A percentile compares a stretch with the other conserved stretches of the same genome.
Conservation (phyloP, 2,329 filamentous ascomycete species). For the Amauroascus verrucosus region DNA sequence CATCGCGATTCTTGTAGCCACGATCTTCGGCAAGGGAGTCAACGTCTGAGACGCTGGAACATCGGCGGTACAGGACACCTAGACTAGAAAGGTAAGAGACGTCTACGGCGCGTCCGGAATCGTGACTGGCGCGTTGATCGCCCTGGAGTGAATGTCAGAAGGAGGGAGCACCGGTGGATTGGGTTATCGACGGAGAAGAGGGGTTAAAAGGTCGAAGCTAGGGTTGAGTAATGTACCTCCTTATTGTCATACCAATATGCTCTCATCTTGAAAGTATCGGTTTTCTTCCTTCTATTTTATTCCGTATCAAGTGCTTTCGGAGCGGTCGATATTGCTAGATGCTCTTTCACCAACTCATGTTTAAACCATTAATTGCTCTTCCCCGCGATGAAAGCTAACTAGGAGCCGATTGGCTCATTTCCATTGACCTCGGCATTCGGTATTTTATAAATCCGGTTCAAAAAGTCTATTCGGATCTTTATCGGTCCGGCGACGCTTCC, state of each 20-base stretch:
- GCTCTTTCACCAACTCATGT: no score
- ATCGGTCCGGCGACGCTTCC: neutral
- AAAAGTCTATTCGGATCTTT: neutral
- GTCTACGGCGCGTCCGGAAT: constrained; percentile 63
- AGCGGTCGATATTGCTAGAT: no score
- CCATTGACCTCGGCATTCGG: neutral
- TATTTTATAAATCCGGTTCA: neutral
- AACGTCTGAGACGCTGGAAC: constrained; percentile 55
- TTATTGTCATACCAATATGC: constrained; percentile 63
- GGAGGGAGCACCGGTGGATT: neutral
- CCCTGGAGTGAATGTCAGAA: constrained; percentile 46
- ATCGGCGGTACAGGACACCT: constrained; percentile 69
- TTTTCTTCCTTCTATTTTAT: no score
- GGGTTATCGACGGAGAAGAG: neutral
- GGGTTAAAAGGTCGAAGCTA: neutral
- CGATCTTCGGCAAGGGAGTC: constrained; percentile 63
- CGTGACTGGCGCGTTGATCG: constrained; percentile 85
- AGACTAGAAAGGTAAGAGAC: constrained; percentile 57
- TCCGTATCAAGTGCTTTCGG: no score
- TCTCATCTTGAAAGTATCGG: constrained; percentile 43
- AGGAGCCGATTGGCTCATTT: neutral
- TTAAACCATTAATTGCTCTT: no score
- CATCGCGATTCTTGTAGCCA: constrained; percentile 87
- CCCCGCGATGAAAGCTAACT: constrained; percentile 7
- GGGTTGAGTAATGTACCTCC: constrained; percentile 37